These are phyloP conservation scores for Aspergillus carbonarius DNA, from an alignment of 2,329 filamentous ascomycete genomes.

Conservation along the genomic window DNA sequence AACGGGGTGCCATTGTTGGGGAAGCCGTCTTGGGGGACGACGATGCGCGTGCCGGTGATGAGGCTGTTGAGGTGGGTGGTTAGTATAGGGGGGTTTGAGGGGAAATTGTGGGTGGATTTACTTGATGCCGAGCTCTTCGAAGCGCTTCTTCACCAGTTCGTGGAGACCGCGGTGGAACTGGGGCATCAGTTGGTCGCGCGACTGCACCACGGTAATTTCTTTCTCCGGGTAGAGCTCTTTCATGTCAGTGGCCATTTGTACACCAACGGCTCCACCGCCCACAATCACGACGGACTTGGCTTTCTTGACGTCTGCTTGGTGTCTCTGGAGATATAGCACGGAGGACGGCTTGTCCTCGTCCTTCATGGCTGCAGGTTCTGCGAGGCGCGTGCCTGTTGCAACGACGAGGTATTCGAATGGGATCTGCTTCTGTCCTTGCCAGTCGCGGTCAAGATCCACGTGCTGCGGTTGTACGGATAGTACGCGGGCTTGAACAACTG, in stretches of 20 bases:
- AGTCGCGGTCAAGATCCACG: slow-evolving; percentile 35
- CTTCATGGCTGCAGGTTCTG: slow-evolving; percentile 34
- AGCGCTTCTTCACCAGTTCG: slow-evolving; percentile 31
- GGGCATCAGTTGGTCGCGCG: slow-evolving; percentile 40
- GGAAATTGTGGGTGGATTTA: not conserved
- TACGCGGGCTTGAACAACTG: slow-evolving; percentile 34
- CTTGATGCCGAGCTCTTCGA: slow-evolving; percentile 34
- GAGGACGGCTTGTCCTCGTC: slow-evolving; percentile 35
- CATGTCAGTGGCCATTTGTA: slow-evolving; percentile 53
- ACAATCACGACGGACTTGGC: slow-evolving; percentile 37
- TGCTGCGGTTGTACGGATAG: slow-evolving; percentile 28
- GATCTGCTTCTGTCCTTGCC: slow-evolving; percentile 32
- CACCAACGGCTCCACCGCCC: slow-evolving; percentile 52
- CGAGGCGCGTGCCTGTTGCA: slow-evolving; percentile 36
- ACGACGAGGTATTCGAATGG: slow-evolving; percentile 36
- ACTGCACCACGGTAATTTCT: slow-evolving; percentile 50
- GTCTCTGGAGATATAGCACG: slow-evolving; percentile 32
- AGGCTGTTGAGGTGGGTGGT: slow-evolving; percentile 14
- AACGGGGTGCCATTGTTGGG: slow-evolving; percentile 25
- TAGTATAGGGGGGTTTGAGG: not conserved
- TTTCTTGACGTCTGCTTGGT: slow-evolving; percentile 31
- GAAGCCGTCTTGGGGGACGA: slow-evolving; percentile 28
- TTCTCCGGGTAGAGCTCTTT: slow-evolving; percentile 51
- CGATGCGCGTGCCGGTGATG: slow-evolving; percentile 31
- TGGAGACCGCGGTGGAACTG: slow-evolving; percentile 33